These are phyloP conservation scores for Thermothielavioides terrestris DNA, from an alignment of 495 filamentous ascomycete genomes.

Conservation along the genomic window DNA sequence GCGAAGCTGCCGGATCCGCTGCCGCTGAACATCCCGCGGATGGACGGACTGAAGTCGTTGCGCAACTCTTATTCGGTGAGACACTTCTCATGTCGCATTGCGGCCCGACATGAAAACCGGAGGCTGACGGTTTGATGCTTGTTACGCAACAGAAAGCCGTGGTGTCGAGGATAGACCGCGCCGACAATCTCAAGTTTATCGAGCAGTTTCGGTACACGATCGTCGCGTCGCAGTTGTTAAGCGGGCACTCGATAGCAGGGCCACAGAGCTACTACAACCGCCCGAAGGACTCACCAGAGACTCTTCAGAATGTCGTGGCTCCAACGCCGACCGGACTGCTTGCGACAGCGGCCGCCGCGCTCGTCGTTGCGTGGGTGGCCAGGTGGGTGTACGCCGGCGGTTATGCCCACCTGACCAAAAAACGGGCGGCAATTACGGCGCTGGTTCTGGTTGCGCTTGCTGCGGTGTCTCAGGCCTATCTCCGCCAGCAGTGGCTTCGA, in stretches of 20 bases:
- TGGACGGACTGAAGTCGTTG: slow-evolving; percentile 20
- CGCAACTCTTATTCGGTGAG: slow-evolving; percentile 29
- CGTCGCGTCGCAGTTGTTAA: slow-evolving; percentile 85
- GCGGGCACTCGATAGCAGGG: slow-evolving; percentile 45
- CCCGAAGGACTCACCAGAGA: neutral
- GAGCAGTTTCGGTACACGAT: slow-evolving; percentile 96
- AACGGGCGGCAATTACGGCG: slow-evolving; percentile 50
- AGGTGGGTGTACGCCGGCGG: slow-evolving; percentile 53
- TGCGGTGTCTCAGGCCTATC: slow-evolving; percentile 58
- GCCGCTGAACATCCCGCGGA: slow-evolving; percentile 45
- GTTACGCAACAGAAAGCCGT: slow-evolving; percentile 37
- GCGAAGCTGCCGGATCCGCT: slow-evolving; percentile 55
- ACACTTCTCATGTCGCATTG: neutral
- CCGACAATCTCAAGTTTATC: slow-evolving; percentile 79
- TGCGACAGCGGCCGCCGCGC: slow-evolving; percentile 47
- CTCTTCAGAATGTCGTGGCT: slow-evolving; percentile 3
- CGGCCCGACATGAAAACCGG: neutral
- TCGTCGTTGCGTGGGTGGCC: slow-evolving; percentile 63
- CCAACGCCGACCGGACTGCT: slow-evolving; percentile 36
- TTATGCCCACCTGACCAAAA: slow-evolving; percentile 40
- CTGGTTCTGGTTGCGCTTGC: slow-evolving; percentile 47
- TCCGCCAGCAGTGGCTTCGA: slow-evolving; percentile 76
- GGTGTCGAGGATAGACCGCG: slow-evolving; percentile 69
- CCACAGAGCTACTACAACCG: slow-evolving; percentile 13
- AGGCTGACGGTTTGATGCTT: slow-evolving; percentile 6